Percentiles rank a stretch among this genome's conserved stretches.
phyloP scores from a whole-genome alignment of 441 rosid genomes.

The Aquilaria agallochum region DNA sequence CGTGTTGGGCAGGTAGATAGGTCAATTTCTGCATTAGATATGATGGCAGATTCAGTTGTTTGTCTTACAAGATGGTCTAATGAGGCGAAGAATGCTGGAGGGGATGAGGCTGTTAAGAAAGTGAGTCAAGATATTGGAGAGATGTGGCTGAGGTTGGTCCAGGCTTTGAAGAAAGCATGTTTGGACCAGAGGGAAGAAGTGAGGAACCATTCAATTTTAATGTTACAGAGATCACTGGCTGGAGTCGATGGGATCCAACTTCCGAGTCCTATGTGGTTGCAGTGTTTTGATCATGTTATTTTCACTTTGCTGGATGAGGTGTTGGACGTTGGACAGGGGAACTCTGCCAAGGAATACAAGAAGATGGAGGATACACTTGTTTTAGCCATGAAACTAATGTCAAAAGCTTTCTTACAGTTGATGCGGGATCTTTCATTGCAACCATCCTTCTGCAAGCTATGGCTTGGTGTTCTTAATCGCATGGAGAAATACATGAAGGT shows the following conservation, averaged over 20 bases:
- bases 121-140: constrained; percentile 58
- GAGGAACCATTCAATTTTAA: constrained; percentile 51
- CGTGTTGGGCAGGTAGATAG: constrained; percentile 59
- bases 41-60: constrained; percentile 61
- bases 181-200: constrained; percentile 68
- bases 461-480: constrained; percentile 60
- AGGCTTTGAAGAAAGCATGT: constrained; percentile 57
- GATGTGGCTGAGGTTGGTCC: constrained; percentile 76
- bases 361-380: constrained; percentile 67
- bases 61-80: constrained; percentile 59
- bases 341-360: constrained; percentile 46
- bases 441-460: constrained; percentile 66
- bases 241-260: constrained; percentile 45
- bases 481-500: constrained; percentile 55
- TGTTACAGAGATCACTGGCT: constrained; percentile 48
- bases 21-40: constrained; percentile 52
- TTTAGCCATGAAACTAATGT: constrained; percentile 53
- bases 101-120: constrained; percentile 41
- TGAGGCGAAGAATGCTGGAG: constrained; percentile 43
- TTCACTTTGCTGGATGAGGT: constrained; percentile 60
- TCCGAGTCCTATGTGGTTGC: constrained; percentile 52
- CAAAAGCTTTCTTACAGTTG: constrained; percentile 53
- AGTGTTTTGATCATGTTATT: constrained; percentile 54
- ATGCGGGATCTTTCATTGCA: constrained; percentile 50
- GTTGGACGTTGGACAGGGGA: constrained; percentile 38